phyloP scores from a whole-genome alignment of 306 rosid genomes.

The Sophora flavescens region DNA sequence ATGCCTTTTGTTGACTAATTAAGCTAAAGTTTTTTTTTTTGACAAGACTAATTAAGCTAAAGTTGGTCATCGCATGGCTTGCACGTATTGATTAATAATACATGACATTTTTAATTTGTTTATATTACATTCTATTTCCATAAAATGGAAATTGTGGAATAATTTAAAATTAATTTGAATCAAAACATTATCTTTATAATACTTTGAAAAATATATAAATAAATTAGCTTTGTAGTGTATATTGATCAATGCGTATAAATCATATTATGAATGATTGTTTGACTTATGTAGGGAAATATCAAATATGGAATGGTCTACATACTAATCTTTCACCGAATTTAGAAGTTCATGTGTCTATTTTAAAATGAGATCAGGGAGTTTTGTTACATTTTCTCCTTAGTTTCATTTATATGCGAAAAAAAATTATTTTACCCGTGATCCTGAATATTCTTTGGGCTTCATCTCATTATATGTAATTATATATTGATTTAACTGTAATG shows the following conservation, averaged over 20 bases:
- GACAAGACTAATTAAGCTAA: too few species aligned
- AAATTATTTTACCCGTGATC: neutral
- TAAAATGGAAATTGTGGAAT: too few species aligned
- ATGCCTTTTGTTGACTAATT: too few species aligned
- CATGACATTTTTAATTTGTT: too few species aligned
- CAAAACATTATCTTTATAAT: neutral
- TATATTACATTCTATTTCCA: too few species aligned
- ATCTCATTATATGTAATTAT: neutral
- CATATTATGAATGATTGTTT: neutral
- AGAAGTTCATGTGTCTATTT: neutral
- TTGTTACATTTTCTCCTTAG: neutral
- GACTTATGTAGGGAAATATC: neutral
- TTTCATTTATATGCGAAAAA: too few species aligned
- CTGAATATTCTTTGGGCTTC: neutral
- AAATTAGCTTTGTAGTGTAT: neutral
- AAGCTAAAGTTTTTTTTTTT: neutral
- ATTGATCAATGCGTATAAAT: neutral
- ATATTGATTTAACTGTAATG: neutral
- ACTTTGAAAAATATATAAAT: neutral
- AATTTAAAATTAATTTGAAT: neutral
- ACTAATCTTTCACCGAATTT: neutral
- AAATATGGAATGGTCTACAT: neutral
- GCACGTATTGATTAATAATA: too few species aligned
- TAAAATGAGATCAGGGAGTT: neutral
- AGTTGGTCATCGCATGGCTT: neutral